Evolutionary conservation across 305 asterid genomes (phyloP), one percentile per base, ranked within the genome.

Genomic region (Lippia alba): DNA sequence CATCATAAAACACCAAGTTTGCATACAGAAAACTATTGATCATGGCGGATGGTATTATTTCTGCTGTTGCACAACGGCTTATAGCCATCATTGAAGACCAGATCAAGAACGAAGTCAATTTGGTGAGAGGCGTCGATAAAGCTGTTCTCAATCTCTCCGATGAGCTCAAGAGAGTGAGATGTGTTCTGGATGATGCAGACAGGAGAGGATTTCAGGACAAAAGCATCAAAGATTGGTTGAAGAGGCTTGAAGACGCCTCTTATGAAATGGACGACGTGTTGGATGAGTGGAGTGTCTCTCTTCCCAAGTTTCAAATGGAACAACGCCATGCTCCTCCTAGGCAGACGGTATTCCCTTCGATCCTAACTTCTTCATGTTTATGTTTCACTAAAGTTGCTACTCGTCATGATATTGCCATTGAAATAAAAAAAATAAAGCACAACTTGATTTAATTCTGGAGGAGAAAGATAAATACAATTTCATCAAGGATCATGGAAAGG

Each of bases 221-320:
- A 12, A 70, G 44, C 11, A n/a, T 59, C 12, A 59, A 59, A 39
- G 2, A 5, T 15, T 70, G 74, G 74, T 1, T 70, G 67, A 46
- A n/a, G n/a, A n/a, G n/a, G n/a, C n/a, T n/a, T n/a, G n/a, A n/a
- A n/a, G n/a, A n/a, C n/a, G n/a, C n/a, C 8, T 41, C 48, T 41
- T 41, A 41, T 11, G 48, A 41, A 41, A 41, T 41, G 48, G 12
- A 41, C 12, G 74, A 69, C 20, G 34, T 69, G 30, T 14, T 58
- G 67, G 74, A 69, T 39, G 74, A 69, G 12, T 69, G 74, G 74
- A 8, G 58, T n/a, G n/a, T n/a, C n/a, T n/a, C n/a, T n/a, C 20
- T 70, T 50, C 63, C 16, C n/a, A n/a, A n/a, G n/a, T n/a, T n/a
- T n/a, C n/a, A n/a, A 8, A 50, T 19, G 2, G 46, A 17, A 9